These are phyloP conservation scores for Beta vulgaris DNA, from an alignment of 148 eudicot genomes.

Conservation along the genomic window DNA sequence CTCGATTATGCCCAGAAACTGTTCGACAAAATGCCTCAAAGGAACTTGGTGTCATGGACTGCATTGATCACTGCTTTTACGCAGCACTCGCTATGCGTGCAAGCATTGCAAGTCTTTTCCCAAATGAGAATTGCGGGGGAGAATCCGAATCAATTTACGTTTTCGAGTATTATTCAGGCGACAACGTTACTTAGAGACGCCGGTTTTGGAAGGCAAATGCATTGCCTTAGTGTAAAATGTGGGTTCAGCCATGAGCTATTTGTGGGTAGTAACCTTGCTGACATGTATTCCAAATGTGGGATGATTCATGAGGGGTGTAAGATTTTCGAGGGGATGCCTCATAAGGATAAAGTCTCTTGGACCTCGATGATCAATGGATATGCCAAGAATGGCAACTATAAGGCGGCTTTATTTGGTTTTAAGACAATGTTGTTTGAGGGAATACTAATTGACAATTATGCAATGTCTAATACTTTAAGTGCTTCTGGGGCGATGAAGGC, in stretches of 20 bases:
- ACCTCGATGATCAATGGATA: conserved; percentile 50
- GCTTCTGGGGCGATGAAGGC: conserved; percentile 37
- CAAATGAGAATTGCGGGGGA: conserved; percentile 35
- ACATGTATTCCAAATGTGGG: conserved; percentile 50
- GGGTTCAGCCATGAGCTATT: conserved; percentile 38
- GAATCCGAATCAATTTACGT: conserved; percentile 39
- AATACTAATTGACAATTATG: conserved; percentile 32
- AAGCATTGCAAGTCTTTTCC: conserved; percentile 29
- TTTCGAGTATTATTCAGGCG: conserved; percentile 43
- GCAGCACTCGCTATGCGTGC: conserved; percentile 13
- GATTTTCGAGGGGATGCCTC: conserved; percentile 50
- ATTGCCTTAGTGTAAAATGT: conserved; percentile 43
- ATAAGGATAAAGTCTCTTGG: conserved; percentile 53
- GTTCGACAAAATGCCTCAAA: conserved; percentile 43
- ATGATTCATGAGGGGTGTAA: conserved; percentile 39
- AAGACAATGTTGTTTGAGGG: conserved; percentile 36
- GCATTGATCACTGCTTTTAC: conserved; percentile 42
- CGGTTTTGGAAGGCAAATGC: conserved; percentile 38
- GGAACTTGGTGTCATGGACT: conserved; percentile 50
- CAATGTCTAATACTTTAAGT: conserved; percentile 24
- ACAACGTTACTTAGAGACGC: conserved; percentile 18
- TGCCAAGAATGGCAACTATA: conserved; percentile 38
- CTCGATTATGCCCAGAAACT: conserved; percentile 36
- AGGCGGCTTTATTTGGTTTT: conserved; percentile 37
- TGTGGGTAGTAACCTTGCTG: conserved; percentile 54